phyloP scores from a whole-genome alignment of 805 yeast genomes.

The Ogataea populi-albae region DNA sequence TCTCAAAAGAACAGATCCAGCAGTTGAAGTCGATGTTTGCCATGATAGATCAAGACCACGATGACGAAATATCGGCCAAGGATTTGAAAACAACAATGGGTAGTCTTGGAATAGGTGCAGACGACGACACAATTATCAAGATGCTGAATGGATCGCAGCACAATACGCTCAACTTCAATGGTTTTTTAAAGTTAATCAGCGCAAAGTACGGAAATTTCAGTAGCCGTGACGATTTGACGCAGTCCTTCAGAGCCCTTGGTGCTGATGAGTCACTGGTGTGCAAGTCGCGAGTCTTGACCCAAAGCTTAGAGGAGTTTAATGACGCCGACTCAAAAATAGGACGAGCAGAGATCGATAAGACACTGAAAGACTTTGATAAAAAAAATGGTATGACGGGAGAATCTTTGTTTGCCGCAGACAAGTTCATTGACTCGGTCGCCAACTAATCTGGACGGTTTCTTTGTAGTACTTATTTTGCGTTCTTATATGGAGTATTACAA shows the following conservation, averaged over 20 bases:
- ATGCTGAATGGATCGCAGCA: slow-evolving; percentile 43
- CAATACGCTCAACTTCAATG: slow-evolving; percentile 55
- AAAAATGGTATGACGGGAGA: slow-evolving; percentile 56
- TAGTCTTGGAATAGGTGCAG: slow-evolving; percentile 43
- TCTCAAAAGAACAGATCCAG: slow-evolving; percentile 61
- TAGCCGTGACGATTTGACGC: slow-evolving; percentile 48
- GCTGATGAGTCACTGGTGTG: slow-evolving; percentile 39
- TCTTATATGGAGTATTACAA: too few relatives aligned
- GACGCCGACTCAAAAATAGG: slow-evolving; percentile 4
- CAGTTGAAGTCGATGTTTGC: slow-evolving; percentile 74
- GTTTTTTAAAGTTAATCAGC: slow-evolving; percentile 63
- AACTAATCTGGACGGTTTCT: slow-evolving; percentile 12
- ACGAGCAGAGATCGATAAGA: slow-evolving; percentile 41
- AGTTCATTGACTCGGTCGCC: slow-evolving; percentile 50
- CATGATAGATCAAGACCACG: slow-evolving; percentile 77
- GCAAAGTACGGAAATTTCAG: slow-evolving; percentile 48
- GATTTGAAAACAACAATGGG: slow-evolving; percentile 57
- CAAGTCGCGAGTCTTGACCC: slow-evolving; percentile 46
- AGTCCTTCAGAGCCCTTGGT: slow-evolving; percentile 42
- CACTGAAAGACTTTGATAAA: slow-evolving; percentile 54
- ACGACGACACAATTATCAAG: slow-evolving; percentile 39
- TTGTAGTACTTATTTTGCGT: too few relatives aligned
- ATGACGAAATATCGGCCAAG: slow-evolving; percentile 54
- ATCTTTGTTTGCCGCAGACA: slow-evolving; percentile 55
- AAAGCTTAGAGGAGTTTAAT: slow-evolving; percentile 43